Evolutionary conservation across 2,329 filamentous ascomycete species (phyloP), one percentile per base, ranked within the genome.

Genomic region (Apiospora phragmitis): DNA sequence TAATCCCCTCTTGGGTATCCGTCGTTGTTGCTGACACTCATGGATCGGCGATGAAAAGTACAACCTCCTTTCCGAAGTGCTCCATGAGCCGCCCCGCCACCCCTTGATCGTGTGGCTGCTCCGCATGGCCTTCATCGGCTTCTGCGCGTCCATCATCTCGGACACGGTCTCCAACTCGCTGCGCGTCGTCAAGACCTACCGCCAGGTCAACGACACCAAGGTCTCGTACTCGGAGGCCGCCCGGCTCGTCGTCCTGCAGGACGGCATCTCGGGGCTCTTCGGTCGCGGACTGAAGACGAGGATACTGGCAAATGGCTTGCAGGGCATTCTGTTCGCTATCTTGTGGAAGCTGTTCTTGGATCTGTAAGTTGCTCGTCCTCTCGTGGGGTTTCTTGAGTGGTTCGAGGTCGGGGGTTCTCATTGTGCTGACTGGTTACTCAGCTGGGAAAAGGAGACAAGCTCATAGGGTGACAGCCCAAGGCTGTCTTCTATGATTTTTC

Each of bases 301-400:
- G 9, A 86, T 86, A 8, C 71, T 86, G n/a, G 82, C 81, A 73
- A 86, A 86, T 68, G 84, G 84, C 0, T 73, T 86, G 2, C 84
- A 86, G 68, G 83, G 84, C 0, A 74, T 86, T 4, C 24, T 86
- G 3, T 86, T 86, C 68, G 85, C 83, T 4, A 85, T 86, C 21
- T 73, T 86, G 1, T 86, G 84, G 84, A 86, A 85, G 68, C 71
- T 86, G 0, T 85, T 86, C 70, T 75, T 86, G 14, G 84, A 86
- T 59, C 65, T 85, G 84, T 86, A 49, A 79, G 84, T 82, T 70
- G 21, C 18, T 38, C n/a, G 4, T 12, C 45, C 1, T 26, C 7
- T 49, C 9, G 3, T 26, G 24, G 8, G 24, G 1, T 11, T 9
- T 14, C 12, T 3, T 24, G 9, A 12, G 45, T n/a, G 8, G 1